Evolutionary conservation across 208 protist genomes (phyloP), one percentile per base, ranked within the genome.

Genomic region (Acanthamoeba castellanii): DNA sequence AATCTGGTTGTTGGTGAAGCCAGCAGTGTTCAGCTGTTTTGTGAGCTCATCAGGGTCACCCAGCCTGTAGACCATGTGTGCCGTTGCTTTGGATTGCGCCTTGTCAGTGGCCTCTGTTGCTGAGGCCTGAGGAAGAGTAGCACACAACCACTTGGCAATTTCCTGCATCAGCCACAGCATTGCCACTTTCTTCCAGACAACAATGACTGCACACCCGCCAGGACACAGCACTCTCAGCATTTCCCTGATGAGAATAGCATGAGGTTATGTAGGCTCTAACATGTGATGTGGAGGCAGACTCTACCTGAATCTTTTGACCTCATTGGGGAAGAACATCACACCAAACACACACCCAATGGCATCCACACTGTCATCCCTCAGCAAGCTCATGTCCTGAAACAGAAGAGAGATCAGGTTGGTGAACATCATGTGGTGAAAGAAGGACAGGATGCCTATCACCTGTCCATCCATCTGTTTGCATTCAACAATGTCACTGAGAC

Each of bases 381-480:
- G 7, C 9, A 5, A 2, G 50, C 4, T 59, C 78, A 87, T 7
- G 78, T 87, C 78, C 78, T 87, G 72, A 4, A 52, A 11, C 11
- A 52, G 47, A 14, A 14, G 47, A 14, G 7, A 52, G 47, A 14
- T 11, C 47, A 14, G 34, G 37, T 37, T 37, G 37, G 18, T 37
- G 13, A 4, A 4, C 37, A 14, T 42, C 72, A 11, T 20, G 11
- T 5, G 16, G 6, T 32, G 37, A 20, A 11, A 37, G 32, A 14
- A 37, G 22, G 30, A 87, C 6, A 37, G 20, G 7, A 61, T n/a
- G n/a, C n/a, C n/a, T n/a, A n/a, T n/a, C n/a, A 87, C 78, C 78
- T 87, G 78, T 6, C n/a, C 78, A 37, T 87, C 78, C 34, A 87
- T 59, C 78, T 87, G 78, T 11, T 37, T 50, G 78, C 34, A 87